Evolutionary conservation across 225 moss, liverwort and hornwort genomes (phyloP).

Genomic region (Sphagnum tenellum): DNA sequence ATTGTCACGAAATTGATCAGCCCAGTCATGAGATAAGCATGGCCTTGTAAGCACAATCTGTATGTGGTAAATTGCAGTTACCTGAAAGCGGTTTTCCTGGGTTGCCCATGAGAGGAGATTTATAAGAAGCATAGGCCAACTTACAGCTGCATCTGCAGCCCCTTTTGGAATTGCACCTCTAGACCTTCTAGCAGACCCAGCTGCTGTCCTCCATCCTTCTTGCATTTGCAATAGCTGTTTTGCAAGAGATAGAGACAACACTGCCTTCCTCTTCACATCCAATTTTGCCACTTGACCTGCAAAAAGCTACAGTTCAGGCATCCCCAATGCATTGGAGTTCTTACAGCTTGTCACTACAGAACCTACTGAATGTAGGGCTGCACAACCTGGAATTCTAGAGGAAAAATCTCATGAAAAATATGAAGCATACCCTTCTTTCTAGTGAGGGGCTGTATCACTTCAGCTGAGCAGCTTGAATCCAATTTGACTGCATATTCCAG

Average conservation of each 20-base stretch:
- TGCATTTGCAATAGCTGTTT: slow-evolving; percentile 72
- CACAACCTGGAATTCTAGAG: not conserved
- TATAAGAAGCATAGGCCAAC: slow-evolving; percentile 67
- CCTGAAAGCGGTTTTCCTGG: slow-evolving; percentile 77
- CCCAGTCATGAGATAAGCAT: no score
- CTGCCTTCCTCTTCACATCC: slow-evolving; percentile 43
- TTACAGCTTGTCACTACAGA: no score
- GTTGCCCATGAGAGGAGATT: slow-evolving; percentile 65
- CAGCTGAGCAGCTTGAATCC: no score
- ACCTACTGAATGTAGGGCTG: no score
- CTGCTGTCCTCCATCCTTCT: slow-evolving; percentile 50
- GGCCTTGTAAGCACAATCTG: not conserved
- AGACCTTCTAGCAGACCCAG: slow-evolving; percentile 27
- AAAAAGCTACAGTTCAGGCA: not conserved
- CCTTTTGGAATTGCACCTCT: slow-evolving; percentile 46
- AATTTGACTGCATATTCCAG: slow-evolving; percentile 14
- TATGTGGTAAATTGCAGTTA: slow-evolving; percentile 13
- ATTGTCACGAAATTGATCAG: no score
- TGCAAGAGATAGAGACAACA: slow-evolving; percentile 51
- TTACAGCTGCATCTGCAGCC: slow-evolving; percentile 65
- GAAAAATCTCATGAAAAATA: not conserved
- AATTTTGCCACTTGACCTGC: slow-evolving; percentile 19
- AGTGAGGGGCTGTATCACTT: not conserved
- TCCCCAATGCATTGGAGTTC: no score
- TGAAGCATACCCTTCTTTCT: not conserved